Base-by-base conservation (phyloP, 345 rosid genomes). In the Melastoma malabathricum region DNA sequence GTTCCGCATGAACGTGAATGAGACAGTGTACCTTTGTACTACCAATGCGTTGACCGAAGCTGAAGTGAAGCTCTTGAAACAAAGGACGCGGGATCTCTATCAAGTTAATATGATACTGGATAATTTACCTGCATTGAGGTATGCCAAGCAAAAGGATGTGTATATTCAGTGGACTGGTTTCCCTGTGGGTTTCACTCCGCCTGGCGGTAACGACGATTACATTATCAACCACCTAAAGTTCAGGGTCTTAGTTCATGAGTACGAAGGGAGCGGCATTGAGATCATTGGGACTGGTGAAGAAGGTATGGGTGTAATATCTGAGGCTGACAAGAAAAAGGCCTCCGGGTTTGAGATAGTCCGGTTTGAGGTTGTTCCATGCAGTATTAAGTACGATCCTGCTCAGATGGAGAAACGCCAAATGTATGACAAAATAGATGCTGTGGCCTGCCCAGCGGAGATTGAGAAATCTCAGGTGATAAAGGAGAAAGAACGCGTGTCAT, bases 401-500 rank as follows among this genome's bases (percentile, higher is more conserved):
- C 41, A 19, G 34, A 41, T 47, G 48, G 22, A 1, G 41, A 61
- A 47, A 22, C 17, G n/a, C 20, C 18, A 41, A 2, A 38, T 61
- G 53, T 53, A 29, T 10, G 16, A 54, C 46, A 47, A 18, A 2
- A 47, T 47, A 13, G 53, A 38, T 5, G 17, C 53, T 3, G 50
- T 61, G 25, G 13, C 46, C 18, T 61, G 59, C 45, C 47, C 64
- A 38, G 7, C 25, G 13, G 41, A 54, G 13, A 39, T 61, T 1
- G 48, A 54, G 13, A 61, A 14, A 41, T 4, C 29, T 4, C 59
- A 54, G 43, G 41, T 61, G 14, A 77, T 67, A 75, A 64, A 51
- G 68, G 74, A 69, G 59, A 62, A 31, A 29, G 75, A 73, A 59
- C 64, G 63, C 44, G 64, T 69, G 54, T 66, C 75, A 18, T 73